Base-by-base conservation (phyloP, 805 yeast genomes). In the Myxozyma geophila region DNA sequence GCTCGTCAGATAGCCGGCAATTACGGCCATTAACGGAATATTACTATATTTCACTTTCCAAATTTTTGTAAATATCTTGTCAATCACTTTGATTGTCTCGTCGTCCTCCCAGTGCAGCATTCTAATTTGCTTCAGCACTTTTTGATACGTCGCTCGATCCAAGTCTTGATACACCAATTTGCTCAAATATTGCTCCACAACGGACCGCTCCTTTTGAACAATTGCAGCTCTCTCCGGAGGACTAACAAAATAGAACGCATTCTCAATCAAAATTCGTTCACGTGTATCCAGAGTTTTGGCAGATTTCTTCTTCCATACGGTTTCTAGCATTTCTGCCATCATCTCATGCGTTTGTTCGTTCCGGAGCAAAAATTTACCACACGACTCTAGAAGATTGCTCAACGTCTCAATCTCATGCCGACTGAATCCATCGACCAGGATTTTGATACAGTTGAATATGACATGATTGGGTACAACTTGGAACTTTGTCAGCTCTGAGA, bases 401-500 rank as follows among this genome's bases (percentile, higher is more conserved):
- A 92, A 75, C 7, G 87, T 82, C 69, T 89, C 96, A 62, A 89
- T 81, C 72, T 88, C 89, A 64, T 82, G 82, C 0, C 81, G 78
- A 6, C 81, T 78, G 41, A 85, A 70, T 58, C 82, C 82, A 59
- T 84, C 70, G 1, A 88, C 82, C 67, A 90, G 76, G 1, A 81
- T 76, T 70, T 90, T 80, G 53, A 92, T 81, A 72, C 87, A 88
- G 74, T 91, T 92, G 72, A 90, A 88, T 12, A 87, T 79, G 62
- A 87, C 80, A 74, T 85, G 87, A n/a, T 80, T 77, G 0, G 96
- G 93, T 15, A 91, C 79, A 64, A 91, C 74, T 68, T 83, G 85
- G 73, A 92, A 92, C 72, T 89, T 90, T 39, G 88, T 83, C 76
- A 92, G 78, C 71, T 92, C 97, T 54, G 85, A 78, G 68, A 89